A percentile compares a stretch with the other conserved stretches of the same genome.
Evolutionary conservation across 345 rosid species (phyloP).

Genomic region (Carallia pectinifolia): DNA sequence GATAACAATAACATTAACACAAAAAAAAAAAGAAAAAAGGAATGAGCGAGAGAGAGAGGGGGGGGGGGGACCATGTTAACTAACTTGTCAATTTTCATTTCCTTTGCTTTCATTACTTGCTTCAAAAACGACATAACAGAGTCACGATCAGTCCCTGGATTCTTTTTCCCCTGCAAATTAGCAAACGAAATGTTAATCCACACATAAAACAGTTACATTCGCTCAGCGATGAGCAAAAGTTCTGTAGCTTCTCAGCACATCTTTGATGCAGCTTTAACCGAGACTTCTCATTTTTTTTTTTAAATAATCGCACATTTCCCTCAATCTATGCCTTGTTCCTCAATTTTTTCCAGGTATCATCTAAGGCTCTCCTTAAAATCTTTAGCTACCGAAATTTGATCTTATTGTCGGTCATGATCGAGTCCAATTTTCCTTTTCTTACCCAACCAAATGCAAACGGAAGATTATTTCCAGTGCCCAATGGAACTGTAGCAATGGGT

Average conservation of each 20-base stretch:
- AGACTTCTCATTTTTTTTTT: too few relatives aligned
- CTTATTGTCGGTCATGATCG: too few relatives aligned
- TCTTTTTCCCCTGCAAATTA: constrained; percentile 82
- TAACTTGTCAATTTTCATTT: constrained; percentile 92
- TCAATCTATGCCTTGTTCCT: too few relatives aligned
- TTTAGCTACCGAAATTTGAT: too few relatives aligned
- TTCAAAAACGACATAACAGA: constrained; percentile 61
- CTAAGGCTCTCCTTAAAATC: too few relatives aligned
- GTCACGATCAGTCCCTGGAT: constrained; percentile 70
- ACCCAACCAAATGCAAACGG: constrained; percentile 98
- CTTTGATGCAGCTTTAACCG: too few relatives aligned
- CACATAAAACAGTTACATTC: not conserved
- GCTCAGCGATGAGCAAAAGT: not conserved
- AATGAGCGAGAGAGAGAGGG: too few relatives aligned
- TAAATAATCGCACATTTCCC: too few relatives aligned
- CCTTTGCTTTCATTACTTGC: constrained; percentile 62
- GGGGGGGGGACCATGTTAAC: not conserved
- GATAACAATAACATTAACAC: too few relatives aligned
- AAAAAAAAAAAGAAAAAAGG: too few relatives aligned
- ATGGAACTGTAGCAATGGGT: constrained; percentile 87
- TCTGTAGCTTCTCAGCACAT: too few relatives aligned
- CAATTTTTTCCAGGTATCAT: too few relatives aligned
- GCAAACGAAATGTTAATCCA: constrained; percentile 4
- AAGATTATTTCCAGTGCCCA: constrained; percentile 96
- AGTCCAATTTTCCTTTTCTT: not conserved